Evolutionary conservation across 1,284 basidiomycete genomes (phyloP).

Genomic region (Trichosporon sp.): DNA sequence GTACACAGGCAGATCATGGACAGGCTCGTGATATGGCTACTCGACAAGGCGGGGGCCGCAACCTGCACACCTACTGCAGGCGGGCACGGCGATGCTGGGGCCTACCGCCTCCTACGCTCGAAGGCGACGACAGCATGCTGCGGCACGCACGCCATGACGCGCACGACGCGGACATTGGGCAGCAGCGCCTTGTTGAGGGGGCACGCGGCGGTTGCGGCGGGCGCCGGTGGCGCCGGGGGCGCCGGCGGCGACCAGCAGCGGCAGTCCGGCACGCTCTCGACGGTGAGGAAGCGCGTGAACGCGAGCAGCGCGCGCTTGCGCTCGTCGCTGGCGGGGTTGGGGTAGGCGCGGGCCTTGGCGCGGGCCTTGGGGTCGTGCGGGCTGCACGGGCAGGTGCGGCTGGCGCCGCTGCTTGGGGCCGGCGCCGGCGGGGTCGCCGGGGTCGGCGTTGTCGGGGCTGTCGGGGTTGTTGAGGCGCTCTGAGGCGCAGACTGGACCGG

Average conservation of each 20-base stretch:
- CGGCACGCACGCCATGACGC: neutral
- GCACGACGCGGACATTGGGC: neutral
- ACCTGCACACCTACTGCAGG: too few relatives aligned
- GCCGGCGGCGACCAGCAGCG: neutral
- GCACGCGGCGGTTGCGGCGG: neutral
- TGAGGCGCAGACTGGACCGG: too few relatives aligned
- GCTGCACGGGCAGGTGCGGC: neutral
- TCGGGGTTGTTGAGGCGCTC: too few relatives aligned
- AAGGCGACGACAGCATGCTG: neutral
- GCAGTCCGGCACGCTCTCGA: neutral
- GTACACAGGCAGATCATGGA: neutral
- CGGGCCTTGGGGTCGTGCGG: neutral
- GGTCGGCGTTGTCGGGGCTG: neutral
- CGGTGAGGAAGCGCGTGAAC: neutral
- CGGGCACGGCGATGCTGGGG: too few relatives aligned
- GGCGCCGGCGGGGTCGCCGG: too few relatives aligned
- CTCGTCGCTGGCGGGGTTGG: neutral
- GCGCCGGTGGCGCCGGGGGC: too few relatives aligned
- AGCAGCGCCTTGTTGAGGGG: neutral
- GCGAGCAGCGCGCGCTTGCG: slow-evolving; percentile 16
- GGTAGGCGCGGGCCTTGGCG: neutral
- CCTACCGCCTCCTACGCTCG: neutral
- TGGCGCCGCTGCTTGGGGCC: too few relatives aligned
- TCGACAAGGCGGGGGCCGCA: too few relatives aligned
- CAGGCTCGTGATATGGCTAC: neutral